Evolutionary conservation across 129 eudicot species (phyloP).

Genomic region (Kitagawia praeruptora): DNA sequence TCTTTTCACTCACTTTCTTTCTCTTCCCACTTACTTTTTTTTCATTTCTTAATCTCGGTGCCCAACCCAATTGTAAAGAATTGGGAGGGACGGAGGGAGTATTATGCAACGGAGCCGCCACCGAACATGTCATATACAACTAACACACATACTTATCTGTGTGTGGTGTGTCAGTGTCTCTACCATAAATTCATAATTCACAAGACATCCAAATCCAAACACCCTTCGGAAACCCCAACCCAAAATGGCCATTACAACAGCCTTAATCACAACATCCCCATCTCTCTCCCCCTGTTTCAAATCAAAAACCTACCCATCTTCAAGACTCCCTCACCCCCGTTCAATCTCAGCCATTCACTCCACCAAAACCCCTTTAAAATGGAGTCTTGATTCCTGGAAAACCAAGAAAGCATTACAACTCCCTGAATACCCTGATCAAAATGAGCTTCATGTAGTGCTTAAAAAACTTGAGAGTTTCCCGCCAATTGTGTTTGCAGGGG

Average conservation of each 20-base stretch:
- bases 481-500: constrained; percentile 27
- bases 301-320: not conserved
- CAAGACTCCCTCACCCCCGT: not conserved
- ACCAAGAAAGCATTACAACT: constrained; percentile 19
- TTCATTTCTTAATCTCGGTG: no score
- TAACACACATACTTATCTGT: no score
- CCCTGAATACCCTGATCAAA: constrained; percentile 20
- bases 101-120: no score
- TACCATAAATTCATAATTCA: no score
- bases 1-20: no score
- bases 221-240: not conserved
- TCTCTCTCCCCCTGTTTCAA: not conserved
- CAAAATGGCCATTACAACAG: not conserved
- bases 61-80: no score
- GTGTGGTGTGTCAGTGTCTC: no score
- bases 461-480: constrained; percentile 19
- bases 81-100: no score
- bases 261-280: not conserved
- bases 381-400: constrained; percentile 22
- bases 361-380: not conserved
- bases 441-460: constrained; percentile 14
- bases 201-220: no score
- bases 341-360: constrained; percentile 14
- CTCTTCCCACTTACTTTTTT: no score
- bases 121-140: no score